Evolutionary conservation across 2,329 filamentous ascomycete genomes (phyloP), one percentile per base, ranked within the genome.

Genomic region (Claviceps cyperi): DNA sequence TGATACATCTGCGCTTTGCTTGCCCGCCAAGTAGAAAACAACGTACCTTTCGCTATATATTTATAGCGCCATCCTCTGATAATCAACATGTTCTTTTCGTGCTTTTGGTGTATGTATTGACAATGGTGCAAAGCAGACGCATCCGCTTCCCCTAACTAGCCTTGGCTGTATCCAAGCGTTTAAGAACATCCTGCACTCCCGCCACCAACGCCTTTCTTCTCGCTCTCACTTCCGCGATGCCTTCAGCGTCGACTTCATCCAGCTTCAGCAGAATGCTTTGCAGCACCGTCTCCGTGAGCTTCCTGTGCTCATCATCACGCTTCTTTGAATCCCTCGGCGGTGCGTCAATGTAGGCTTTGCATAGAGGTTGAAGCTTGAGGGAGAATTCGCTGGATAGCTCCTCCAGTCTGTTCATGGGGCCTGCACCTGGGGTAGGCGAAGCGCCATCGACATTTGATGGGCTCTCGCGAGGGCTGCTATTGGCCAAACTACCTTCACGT

Each of bases 241-340:
- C 84, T 46, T 83, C 81, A 0, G 81, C 82, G 57, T 91, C 84
- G 2, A 91, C 78, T 21, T 76, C 81, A 62, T 92, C 86, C 39
- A 88, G 65, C 67, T 90, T 91, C 55, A 92, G 67, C 38, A 91
- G 60, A 2, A 89, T 78, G 57, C 89, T 83, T 54, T 83, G 79
- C 71, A 92, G 72, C 39, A 89, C 76, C 4, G 82, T 86, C 69
- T 92, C 86, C 4, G 79, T 81, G 17, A 92, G 64, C 61, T 77
- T 82, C 62, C 83, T 81, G 62, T 91, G 83, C 60, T 90, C 84
- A 36, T 88, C 85, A 14, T 77, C 75, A 47, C 77, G 71, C 71
- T 84, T 87, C 63, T 82, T 81, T 39, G 68, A 60, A 48, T 88
- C 83, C 3, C 66, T 62, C 0, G 86, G 86, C 11, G 86, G 82